Evolutionary conservation across 2,329 filamentous ascomycete species (phyloP).

Genomic region (Teratosphaeria epicoccoides): DNA sequence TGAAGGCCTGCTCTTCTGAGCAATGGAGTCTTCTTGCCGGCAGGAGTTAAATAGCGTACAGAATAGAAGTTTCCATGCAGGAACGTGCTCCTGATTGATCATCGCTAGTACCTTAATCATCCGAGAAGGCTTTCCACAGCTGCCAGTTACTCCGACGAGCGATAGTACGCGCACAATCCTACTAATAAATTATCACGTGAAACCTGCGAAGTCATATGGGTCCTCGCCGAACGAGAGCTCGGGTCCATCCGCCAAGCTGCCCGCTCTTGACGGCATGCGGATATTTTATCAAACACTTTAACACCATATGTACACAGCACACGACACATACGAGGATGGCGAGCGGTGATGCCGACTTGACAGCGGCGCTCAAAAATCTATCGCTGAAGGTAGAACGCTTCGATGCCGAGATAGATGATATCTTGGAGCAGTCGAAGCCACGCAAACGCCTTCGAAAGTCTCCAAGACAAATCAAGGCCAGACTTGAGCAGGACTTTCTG

Average conservation of each 20-base stretch:
- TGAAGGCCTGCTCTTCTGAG: not conserved
- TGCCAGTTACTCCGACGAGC: no score
- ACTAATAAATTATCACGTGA: no score
- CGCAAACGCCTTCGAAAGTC: conserved; percentile 45
- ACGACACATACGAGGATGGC: not conserved
- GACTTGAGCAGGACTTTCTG: conserved; percentile 68
- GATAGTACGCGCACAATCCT: no score
- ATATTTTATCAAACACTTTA: not conserved
- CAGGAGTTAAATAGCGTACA: not conserved
- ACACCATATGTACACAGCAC: no score
- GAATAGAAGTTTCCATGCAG: not conserved
- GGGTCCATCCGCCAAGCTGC: not conserved
- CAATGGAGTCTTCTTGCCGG: not conserved
- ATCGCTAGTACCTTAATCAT: no score
- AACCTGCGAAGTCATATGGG: no score
- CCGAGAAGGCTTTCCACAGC: no score
- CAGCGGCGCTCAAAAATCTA: conserved; percentile 32
- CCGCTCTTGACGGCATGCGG: not conserved
- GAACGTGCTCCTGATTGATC: no score
- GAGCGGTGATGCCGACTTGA: not conserved
- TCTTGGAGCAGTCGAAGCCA: conserved; percentile 45
- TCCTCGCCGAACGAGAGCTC: no score
- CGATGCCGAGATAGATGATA: conserved; percentile 42
- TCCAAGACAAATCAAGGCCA: conserved; percentile 52
- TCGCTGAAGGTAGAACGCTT: conserved; percentile 29